Conservation (phyloP, 805 yeast genomes). For the Ogataea pignaliae region DNA sequence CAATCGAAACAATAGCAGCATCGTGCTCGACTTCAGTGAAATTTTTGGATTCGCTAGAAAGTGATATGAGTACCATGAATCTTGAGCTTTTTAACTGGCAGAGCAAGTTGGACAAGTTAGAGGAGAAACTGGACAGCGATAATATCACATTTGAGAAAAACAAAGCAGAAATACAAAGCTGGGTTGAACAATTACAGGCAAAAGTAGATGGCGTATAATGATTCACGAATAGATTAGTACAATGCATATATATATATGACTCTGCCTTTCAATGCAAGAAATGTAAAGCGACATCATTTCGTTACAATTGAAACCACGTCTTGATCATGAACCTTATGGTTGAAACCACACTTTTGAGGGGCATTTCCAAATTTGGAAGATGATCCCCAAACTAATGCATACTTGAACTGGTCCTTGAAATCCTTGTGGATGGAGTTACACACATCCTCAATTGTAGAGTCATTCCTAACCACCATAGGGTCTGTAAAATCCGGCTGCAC, state of each 20-base stretch:
- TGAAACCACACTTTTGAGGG: constrained; percentile 93
- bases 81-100: constrained; percentile 19
- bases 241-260: background rate
- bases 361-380: constrained; percentile 78
- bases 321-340: constrained; percentile 80
- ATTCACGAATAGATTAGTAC: background rate
- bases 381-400: constrained; percentile 95
- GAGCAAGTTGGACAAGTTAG: constrained; percentile 17
- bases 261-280: too few species aligned
- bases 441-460: constrained; percentile 76
- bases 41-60: constrained; percentile 12
- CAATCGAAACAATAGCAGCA: constrained; percentile 12
- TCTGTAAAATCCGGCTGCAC: constrained; percentile 74
- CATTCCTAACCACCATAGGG: constrained; percentile 84
- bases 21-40: constrained; percentile 6
- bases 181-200: constrained; percentile 9
- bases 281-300: constrained; percentile 40
- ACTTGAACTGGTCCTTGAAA: constrained; percentile 85
- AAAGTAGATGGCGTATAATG: constrained; percentile 3
- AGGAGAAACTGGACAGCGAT: constrained; percentile 7
- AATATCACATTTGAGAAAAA: constrained; percentile 7
- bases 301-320: constrained; percentile 92
- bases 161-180: constrained; percentile 9
- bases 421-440: constrained; percentile 93
- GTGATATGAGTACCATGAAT: constrained; percentile 16